Evolutionary conservation across 495 filamentous ascomycete genomes (phyloP).

Genomic region (Aspergillus coremiiformis): DNA sequence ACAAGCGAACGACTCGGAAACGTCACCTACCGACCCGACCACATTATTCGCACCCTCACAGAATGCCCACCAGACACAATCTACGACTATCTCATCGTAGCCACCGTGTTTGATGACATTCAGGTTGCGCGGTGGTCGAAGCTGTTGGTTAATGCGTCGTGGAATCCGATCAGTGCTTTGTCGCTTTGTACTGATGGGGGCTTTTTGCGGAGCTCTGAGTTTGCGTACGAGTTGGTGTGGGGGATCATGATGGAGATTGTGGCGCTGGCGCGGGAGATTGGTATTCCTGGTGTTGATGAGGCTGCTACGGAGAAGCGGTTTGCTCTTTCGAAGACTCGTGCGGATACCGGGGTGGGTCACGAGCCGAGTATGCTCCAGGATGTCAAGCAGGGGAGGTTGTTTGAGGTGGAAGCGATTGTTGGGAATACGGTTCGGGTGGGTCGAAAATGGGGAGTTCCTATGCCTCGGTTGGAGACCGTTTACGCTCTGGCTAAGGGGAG

Average conservation of each 20-base stretch:
- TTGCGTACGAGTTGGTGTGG: slow-evolving; percentile 26
- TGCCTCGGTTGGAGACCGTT: slow-evolving; percentile 34
- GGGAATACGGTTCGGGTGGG: slow-evolving; percentile 43
- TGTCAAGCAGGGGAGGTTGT: slow-evolving; percentile 25
- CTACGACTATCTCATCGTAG: slow-evolving; percentile 47
- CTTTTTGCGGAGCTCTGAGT: slow-evolving; percentile 30
- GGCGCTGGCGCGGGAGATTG: slow-evolving; percentile 34
- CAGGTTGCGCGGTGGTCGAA: slow-evolving; percentile 48
- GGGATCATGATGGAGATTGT: slow-evolving; percentile 47
- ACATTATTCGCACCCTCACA: slow-evolving; percentile 29
- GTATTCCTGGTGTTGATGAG: slow-evolving; percentile 33
- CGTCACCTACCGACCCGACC: slow-evolving; percentile 27
- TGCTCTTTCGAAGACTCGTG: slow-evolving; percentile 23
- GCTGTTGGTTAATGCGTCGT: slow-evolving; percentile 42
- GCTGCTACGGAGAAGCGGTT: slow-evolving; percentile 31
- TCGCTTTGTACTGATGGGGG: slow-evolving; percentile 35
- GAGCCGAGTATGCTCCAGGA: slow-evolving; percentile 46
- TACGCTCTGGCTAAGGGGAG: slow-evolving; percentile 15
- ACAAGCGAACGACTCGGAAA: slow-evolving; percentile 38
- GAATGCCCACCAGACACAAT: slow-evolving; percentile 24
- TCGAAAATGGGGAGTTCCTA: slow-evolving; percentile 28
- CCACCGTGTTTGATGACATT: slow-evolving; percentile 39
- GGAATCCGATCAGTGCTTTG: slow-evolving; percentile 48
- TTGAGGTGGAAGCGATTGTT: slow-evolving; percentile 50
- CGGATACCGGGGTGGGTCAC: slow-evolving; percentile 19